phyloP scores from a whole-genome alignment of 768 basidiomycete species.

The Collybia sp. region DNA sequence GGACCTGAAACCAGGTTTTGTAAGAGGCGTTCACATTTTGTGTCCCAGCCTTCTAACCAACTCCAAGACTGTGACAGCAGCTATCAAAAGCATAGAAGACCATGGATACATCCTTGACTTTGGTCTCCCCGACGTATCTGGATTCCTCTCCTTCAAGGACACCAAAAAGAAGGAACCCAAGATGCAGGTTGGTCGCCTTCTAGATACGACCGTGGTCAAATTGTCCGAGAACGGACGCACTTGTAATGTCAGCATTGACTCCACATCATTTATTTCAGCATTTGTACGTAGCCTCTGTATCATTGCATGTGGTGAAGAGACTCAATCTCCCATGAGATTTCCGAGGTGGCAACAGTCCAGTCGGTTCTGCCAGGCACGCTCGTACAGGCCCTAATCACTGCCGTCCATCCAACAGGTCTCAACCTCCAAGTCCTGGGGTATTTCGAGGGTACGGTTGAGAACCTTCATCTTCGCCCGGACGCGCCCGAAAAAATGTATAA shows the following conservation, averaged over 20 bases:
- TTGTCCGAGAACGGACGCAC: constrained; percentile 75
- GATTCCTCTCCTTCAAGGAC: constrained; percentile 83
- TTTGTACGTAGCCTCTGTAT: constrained; percentile 38
- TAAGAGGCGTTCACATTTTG: constrained; percentile 28
- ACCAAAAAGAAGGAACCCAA: constrained; percentile 26
- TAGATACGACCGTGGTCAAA: constrained; percentile 64
- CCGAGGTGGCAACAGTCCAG: constrained; percentile 72
- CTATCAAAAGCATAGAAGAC: constrained; percentile 85
- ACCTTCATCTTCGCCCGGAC: constrained; percentile 62
- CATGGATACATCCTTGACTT: constrained; percentile 91
- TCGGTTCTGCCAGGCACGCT: constrained; percentile 86
- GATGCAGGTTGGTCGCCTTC: constrained; percentile 60
- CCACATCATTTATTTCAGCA: constrained; percentile 41
- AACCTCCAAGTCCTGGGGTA: constrained; percentile 88
- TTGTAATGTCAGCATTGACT: constrained; percentile 62
- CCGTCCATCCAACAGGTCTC: constrained; percentile 66
- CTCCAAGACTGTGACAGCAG: constrained; percentile 65
- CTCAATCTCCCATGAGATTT: constrained; percentile 38
- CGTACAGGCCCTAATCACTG: constrained; percentile 79
- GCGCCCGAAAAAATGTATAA: constrained; percentile 41
- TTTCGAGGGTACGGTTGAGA: constrained; percentile 87
- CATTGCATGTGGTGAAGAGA: constrained; percentile 1
- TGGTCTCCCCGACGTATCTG: constrained; percentile 72
- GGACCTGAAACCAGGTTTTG: constrained; percentile 74
- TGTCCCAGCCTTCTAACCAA: constrained; percentile 6